These are phyloP conservation scores for Lagerstroemia speciosa DNA, from an alignment of 345 rosid genomes.

Conservation along the genomic window DNA sequence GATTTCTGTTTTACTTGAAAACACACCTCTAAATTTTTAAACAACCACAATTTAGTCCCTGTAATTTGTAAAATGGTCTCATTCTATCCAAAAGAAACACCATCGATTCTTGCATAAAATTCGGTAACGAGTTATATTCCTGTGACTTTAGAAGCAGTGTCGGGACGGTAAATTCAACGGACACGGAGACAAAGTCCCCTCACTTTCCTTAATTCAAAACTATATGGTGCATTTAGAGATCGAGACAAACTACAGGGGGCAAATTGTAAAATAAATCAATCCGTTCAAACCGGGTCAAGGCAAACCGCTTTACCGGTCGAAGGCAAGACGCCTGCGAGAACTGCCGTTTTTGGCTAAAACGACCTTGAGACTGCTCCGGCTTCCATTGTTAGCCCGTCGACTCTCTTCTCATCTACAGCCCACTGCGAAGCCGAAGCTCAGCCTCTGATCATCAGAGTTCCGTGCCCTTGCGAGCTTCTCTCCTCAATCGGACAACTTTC, in stretches of 20 bases:
- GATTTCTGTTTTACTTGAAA: too few species aligned
- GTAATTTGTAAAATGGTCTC: too few species aligned
- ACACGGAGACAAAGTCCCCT: too few species aligned
- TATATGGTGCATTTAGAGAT: background rate
- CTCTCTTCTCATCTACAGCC: background rate
- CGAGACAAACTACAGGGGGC: background rate
- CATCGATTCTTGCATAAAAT: too few species aligned
- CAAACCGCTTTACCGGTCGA: background rate
- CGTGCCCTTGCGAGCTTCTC: background rate
- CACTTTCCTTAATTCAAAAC: too few species aligned
- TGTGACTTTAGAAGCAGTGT: too few species aligned
- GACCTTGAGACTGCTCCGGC: background rate
- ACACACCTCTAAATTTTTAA: too few species aligned
- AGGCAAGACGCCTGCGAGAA: background rate
- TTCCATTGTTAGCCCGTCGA: background rate
- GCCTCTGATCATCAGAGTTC: background rate
- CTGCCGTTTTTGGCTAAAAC: background rate
- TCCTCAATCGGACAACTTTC: background rate
- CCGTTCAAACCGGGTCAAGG: background rate
- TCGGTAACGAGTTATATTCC: too few species aligned
- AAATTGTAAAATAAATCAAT: background rate
- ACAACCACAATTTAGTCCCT: too few species aligned
- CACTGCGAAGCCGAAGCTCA: background rate
- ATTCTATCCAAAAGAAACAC: too few species aligned
- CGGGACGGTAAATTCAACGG: too few species aligned